Conservation (phyloP, 2,329 filamentous ascomycete genomes). For the Ascochyta clinopodiicola region DNA sequence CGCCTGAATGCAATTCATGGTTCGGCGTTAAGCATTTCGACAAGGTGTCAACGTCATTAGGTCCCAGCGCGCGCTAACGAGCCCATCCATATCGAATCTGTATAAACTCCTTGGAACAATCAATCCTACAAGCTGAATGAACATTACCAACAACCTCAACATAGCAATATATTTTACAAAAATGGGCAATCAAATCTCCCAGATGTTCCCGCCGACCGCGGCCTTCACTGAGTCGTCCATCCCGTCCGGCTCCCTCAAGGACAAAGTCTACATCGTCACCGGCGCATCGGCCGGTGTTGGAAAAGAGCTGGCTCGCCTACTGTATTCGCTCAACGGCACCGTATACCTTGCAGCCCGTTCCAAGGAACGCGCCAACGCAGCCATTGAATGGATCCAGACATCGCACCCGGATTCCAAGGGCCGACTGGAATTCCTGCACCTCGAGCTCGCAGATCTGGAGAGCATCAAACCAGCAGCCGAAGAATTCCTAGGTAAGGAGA, state of each 20-base stretch:
- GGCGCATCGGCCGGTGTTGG: constrained; percentile 59
- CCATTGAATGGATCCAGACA: constrained; percentile 52
- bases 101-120: too few relatives aligned
- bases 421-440: constrained; percentile 31
- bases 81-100: too few relatives aligned
- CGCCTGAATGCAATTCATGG: too few relatives aligned
- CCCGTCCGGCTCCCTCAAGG: constrained; percentile 45
- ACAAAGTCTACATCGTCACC: constrained; percentile 61
- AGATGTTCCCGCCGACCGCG: constrained; percentile 25
- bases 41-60: too few relatives aligned
- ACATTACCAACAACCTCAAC: too few relatives aligned
- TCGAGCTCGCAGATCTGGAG: constrained; percentile 53
- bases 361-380: constrained; percentile 48
- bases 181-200: constrained; percentile 28
- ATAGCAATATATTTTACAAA: too few relatives aligned
- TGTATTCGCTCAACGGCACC: constrained; percentile 61
- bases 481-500: constrained; percentile 48
- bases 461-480: constrained; percentile 47
- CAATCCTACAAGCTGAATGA: too few relatives aligned
- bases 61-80: too few relatives aligned
- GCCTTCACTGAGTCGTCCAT: constrained; percentile 42
- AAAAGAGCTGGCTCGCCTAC: constrained; percentile 59
- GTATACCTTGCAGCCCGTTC: constrained; percentile 64
- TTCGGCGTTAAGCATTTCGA: too few relatives aligned
- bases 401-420: constrained; percentile 30